phyloP scores from a whole-genome alignment of 192 early-diverging fungal genomes.

The Coemansia sp. region DNA sequence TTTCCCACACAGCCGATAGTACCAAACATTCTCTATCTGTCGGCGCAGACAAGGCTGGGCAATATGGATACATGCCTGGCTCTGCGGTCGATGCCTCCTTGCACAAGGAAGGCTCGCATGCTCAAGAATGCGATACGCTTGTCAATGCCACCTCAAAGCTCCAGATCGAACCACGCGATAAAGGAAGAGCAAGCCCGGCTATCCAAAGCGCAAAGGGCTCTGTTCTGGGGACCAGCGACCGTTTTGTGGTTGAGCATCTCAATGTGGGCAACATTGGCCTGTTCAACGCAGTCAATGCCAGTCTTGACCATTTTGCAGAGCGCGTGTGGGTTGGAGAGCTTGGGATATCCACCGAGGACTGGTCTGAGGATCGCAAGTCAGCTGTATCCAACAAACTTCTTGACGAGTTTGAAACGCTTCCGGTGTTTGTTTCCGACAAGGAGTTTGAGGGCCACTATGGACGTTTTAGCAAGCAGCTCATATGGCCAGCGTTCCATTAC shows the following conservation, averaged over 20 bases:
- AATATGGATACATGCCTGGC: neutral
- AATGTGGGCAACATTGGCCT: conserved; percentile 91
- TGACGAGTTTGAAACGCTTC: conserved; percentile 64
- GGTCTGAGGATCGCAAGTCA: conserved; percentile 60
- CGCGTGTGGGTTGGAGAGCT: conserved; percentile 77
- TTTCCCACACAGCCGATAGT: neutral
- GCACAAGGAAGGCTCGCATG: neutral
- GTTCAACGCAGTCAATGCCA: conserved; percentile 84
- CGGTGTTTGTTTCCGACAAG: conserved; percentile 77
- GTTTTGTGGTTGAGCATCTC: conserved; percentile 71
- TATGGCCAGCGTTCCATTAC: conserved; percentile 98
- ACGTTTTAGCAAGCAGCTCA: conserved; percentile 93
- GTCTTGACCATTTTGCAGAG: conserved; percentile 56
- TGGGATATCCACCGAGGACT: conserved; percentile 70
- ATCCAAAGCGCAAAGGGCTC: conserved; percentile 10
- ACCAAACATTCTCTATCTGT: neutral
- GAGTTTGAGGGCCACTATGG: conserved; percentile 92
- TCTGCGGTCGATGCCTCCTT: neutral
- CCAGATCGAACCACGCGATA: conserved; percentile 16
- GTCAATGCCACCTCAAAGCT: conserved; percentile 13
- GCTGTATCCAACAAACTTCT: conserved; percentile 63
- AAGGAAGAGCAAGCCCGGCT: neutral
- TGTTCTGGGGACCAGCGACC: conserved; percentile 43
- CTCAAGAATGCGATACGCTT: conserved; percentile 8
- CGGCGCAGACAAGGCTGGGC: neutral